Evolutionary conservation across 768 basidiomycete genomes (phyloP), one percentile per base, ranked within the genome.

Genomic region (Calocera viscosa): DNA sequence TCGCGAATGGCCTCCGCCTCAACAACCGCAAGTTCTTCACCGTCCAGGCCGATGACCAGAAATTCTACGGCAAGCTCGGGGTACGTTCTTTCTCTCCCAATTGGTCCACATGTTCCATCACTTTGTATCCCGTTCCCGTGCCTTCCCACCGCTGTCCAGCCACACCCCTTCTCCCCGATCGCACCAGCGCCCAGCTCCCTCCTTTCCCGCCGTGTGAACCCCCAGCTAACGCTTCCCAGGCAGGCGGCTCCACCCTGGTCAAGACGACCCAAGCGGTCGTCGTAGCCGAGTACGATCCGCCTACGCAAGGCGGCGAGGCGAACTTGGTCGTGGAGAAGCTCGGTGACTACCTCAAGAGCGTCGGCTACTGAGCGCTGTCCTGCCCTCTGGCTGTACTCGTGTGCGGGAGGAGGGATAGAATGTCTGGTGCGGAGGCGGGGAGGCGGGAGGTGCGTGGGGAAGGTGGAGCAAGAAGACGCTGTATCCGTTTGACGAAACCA

Each of bases 241-340:
- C 80, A 24, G 84, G 90, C 74, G 94, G 94, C 0, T 83, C 80
- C 39, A 72, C 83, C 33, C 75, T 86, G 69, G 86, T 89, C 60
- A 89, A 89, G 80, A 94, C 91, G 19, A 87, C 82, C 68, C 88
- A 90, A 72, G 91, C 90, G n/a, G 78, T 95, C 66, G 80, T 97
- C 65, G 85, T 96, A 24, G 83, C 84, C 3, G 86, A 87, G 73
- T 97, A 95, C 76, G 68, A 68, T 0, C 78, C 80, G 3, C 91
- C 91, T 0, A 73, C 75, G 41, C 87, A 89, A 73, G 86, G 85
- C 1, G 71, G 78, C 17, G 93, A 94, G 74, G 80, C 82, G 19
- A 87, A 84, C 24, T 72, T 81, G 17, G 70, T 89, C 39, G 89
- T 89, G 41, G 85, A 89, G 75, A 73, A 71, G 3, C 78, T 94